phyloP scores from a whole-genome alignment of 169 alveolate species.

The Eimeria praecox region DNA sequence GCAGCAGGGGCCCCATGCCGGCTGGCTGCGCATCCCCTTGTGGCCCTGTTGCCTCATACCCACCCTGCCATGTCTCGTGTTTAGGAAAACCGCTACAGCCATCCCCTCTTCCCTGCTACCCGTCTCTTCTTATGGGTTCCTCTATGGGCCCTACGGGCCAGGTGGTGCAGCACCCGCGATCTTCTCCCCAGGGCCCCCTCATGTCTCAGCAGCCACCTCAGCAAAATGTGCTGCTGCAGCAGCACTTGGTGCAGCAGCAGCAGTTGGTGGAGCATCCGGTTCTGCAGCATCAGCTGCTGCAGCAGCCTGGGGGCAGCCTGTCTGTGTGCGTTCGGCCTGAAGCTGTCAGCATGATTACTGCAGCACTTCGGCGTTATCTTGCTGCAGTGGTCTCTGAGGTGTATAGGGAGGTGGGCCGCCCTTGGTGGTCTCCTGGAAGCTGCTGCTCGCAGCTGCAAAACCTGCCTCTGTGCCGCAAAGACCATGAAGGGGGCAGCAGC shows the following conservation, averaged over 20 bases:
- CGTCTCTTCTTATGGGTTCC: slow-evolving; percentile 16
- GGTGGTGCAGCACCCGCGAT: slow-evolving; percentile 35
- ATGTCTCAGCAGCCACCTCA: slow-evolving; percentile 46
- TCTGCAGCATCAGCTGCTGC: slow-evolving; percentile 4
- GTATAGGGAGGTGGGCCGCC: slow-evolving; percentile 25
- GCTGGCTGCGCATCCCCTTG: slow-evolving; percentile 29
- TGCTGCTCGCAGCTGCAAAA: slow-evolving; percentile 36
- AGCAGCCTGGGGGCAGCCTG: slow-evolving; percentile 19
- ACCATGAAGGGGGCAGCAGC: slow-evolving; percentile 68
- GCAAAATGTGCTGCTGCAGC: slow-evolving; percentile 31
- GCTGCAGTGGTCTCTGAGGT: slow-evolving; percentile 58
- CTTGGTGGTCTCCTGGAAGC: not conserved
- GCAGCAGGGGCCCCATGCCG: slow-evolving; percentile 23
- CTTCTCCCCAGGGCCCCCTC: slow-evolving; percentile 26
- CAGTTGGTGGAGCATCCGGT: slow-evolving; percentile 8
- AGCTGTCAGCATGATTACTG: not conserved
- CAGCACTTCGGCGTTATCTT: slow-evolving; percentile 44
- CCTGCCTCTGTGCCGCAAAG: slow-evolving; percentile 24
- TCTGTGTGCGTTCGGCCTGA: slow-evolving; percentile 28
- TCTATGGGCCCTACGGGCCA: slow-evolving; percentile 36
- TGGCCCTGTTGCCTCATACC: not conserved
- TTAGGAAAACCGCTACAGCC: slow-evolving; percentile 2
- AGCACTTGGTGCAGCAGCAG: slow-evolving; percentile 29
- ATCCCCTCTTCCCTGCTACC: slow-evolving; percentile 18
- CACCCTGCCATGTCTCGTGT: slow-evolving; percentile 17